A percentile compares a stretch with the other conserved stretches of the same genome.
phyloP scores from a whole-genome alignment of 2,329 filamentous ascomycete genomes.

The Emergomyces orientalis region DNA sequence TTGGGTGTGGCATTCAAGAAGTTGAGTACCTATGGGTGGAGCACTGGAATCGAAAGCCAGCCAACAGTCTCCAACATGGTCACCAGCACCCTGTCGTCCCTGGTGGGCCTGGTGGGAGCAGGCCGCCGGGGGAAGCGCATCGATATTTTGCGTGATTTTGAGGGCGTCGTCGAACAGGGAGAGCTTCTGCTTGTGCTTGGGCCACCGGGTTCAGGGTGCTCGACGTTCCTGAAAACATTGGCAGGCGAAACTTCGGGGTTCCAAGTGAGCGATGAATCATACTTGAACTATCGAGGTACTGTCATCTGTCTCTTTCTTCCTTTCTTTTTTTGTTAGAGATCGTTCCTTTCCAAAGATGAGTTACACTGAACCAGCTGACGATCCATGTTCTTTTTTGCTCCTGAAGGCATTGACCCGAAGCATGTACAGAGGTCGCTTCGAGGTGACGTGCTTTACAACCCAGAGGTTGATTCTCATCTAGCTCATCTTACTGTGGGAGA shows the following conservation, averaged over 20 bases:
- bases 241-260: not conserved
- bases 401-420: not conserved
- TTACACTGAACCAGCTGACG: not conserved
- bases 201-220: constrained; percentile 48
- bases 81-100: not conserved
- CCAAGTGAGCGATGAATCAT: not conserved
- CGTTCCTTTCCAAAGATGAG: constrained; percentile 29
- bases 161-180: constrained; percentile 27
- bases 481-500: constrained; percentile 67
- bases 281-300: not conserved
- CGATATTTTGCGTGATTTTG: not conserved
- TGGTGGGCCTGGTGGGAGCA: not conserved
- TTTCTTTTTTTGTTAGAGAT: too few species aligned
- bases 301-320: not conserved
- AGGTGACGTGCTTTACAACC: constrained; percentile 55
- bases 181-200: constrained; percentile 30
- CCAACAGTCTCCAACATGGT: not conserved
- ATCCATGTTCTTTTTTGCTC: not conserved
- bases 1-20: not conserved
- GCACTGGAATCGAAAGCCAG: not conserved
- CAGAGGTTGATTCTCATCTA: constrained; percentile 69
- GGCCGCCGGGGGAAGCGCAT: not conserved
- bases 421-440: not conserved
- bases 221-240: constrained; percentile 76
- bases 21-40: not conserved